Evolutionary conservation across 805 yeast species (phyloP), one percentile per base, ranked within the genome.

Genomic region (Candida arabinofermentans): DNA sequence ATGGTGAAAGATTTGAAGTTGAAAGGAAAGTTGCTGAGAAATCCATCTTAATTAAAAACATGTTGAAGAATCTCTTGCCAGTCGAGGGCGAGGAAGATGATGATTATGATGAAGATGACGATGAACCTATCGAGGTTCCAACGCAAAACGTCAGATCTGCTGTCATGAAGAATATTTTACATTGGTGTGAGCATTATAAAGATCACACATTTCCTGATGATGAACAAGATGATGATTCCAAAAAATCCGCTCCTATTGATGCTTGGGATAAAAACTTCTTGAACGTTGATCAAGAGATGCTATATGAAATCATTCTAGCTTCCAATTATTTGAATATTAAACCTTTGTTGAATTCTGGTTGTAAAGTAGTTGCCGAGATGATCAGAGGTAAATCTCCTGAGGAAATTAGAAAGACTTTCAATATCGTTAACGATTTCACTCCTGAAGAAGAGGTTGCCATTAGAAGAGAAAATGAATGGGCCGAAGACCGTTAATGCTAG

Each of bases 181-280:
- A 91, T 61, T 91, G 96, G 95, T 89, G 96, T 56, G 95, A 86
- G 58, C 93, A 91, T 62, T 96, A 91, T 70, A 85, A 83, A 62
- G 89, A 86, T 59, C 76, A 85, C 8, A 71, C 71, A 16, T 82
- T 82, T 64, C 86, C 86, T 16, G 88, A 81, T 48, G 80, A 75
- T 37, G 90, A 83, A 40, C 87, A 79, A 43, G 96, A 87, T 49
- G 90, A 84, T 40, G 95, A 87, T 52, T 77, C 86, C 19, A 80
- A 85, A 61, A 86, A 86, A 59, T 75, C 91, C n/a, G 88, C 89
- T 2, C 96, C 96, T 3, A 88, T 91, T 39, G 91, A 85, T 47
- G 89, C 89, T 36, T 91, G 98, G 98, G 98, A 91, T 66, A 86
- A 86, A 63, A 87, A 86, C 63, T 91, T 90, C 63, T 75, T 91